These are phyloP conservation scores for Juncus inflexus DNA, from an alignment of 176 grass and related monocot genomes.

Conservation along the genomic window DNA sequence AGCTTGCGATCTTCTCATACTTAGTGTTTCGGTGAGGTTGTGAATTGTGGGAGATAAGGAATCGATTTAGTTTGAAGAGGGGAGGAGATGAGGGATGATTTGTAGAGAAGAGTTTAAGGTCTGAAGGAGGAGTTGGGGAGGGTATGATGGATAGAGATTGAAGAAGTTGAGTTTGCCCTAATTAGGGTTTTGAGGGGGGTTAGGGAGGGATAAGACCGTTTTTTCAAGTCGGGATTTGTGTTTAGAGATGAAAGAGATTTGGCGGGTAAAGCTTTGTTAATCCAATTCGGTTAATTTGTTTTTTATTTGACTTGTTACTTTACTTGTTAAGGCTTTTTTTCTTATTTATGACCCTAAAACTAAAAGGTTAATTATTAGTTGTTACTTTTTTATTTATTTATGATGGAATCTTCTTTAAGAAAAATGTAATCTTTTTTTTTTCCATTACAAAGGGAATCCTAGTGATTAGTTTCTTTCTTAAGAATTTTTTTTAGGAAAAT, in stretches of 20 bases:
- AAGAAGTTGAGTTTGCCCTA: constrained; percentile 14
- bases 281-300: background rate
- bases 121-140: constrained; percentile 22
- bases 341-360: no score
- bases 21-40: no score
- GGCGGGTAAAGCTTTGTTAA: constrained; percentile 1
- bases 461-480: no score
- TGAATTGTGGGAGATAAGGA: background rate
- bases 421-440: no score
- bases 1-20: constrained; percentile 22
- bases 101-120: constrained; percentile 4
- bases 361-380: no score
- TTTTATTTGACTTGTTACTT: no score
- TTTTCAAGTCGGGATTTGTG: constrained; percentile 22
- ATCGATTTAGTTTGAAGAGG: background rate
- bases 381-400: no score
- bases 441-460: no score
- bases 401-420: no score
- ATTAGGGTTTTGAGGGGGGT: constrained; percentile 28
- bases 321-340: no score
- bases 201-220: background rate
- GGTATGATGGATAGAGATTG: constrained; percentile 33
- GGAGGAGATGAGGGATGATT: constrained; percentile 18
- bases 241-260: constrained; percentile 10
- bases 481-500: no score